Base-by-base conservation (phyloP, 169 alveolate genomes). In the Plasmodium gonderi region DNA sequence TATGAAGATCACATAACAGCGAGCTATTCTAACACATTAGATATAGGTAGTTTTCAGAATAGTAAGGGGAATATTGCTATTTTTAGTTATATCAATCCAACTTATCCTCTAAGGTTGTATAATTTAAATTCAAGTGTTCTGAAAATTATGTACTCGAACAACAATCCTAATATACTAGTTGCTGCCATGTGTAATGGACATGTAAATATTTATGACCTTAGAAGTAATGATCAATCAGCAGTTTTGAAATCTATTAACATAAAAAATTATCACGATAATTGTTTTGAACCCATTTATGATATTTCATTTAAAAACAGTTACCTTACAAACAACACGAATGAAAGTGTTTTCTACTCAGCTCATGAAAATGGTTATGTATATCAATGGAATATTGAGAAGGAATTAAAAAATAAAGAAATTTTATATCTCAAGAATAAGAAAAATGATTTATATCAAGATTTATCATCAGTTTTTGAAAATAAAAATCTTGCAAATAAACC, bases 291-390 rank as follows among this genome's bases (percentile, higher is more conserved):
- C 44, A 85, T 85, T 36, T 85, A 85, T 51, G 92, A 85, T 78
- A 38, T 85, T 6, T 49, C 89, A 23, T 85, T 85, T 74, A 85
- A 85, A 75, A 75, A 65, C 26, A 51, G 20, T 44, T 75, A 49
- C 79, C 40, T 54, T 40, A 45, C 79, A 4, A 85, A 51, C 33
- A 51, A 49, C 44, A 38, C 40, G 3, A 12, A n/a, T 40, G 92
- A 85, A 85, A 49, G 69, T 60, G 65, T 85, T 85, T 85, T 85
- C 79, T 85, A 85, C 79, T 75, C 92, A 20, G 92, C 92, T 2
- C 92, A 85, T 75, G 92, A 85, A 85, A 85, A 75, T 85, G 92
- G 92, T 2, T 47, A 23, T 74, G 92, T 85, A 44, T 85, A 74
- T 44, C 92, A 85, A 44, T 85, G 92, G 92, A 54, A 76, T 38